A percentile compares a stretch with the other conserved stretches of the same genome.
phyloP scores from a whole-genome alignment of 106 monocot species.

The Vanilla planifolia region DNA sequence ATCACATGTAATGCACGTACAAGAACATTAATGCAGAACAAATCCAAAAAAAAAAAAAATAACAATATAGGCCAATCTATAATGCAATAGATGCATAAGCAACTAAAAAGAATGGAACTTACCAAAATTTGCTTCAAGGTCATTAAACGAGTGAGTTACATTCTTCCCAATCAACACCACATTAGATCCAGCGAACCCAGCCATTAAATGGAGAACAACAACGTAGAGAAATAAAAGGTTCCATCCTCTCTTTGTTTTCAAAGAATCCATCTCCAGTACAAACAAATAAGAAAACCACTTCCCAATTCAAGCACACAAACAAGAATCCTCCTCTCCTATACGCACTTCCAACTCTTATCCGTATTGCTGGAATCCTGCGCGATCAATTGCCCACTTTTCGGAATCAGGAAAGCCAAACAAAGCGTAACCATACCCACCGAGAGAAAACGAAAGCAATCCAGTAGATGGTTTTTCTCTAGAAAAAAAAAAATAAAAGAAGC shows the following conservation, averaged over 20 bases:
- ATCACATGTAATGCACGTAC: not conserved
- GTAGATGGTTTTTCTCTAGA: too few species aligned
- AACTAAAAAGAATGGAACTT: conserved; percentile 8
- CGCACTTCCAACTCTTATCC: not conserved
- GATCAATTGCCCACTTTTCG: too few species aligned
- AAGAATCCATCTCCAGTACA: conserved; percentile 7
- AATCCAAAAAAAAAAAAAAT: not conserved
- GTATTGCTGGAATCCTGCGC: not conserved
- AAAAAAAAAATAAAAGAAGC: too few species aligned
- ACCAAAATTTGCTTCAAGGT: conserved; percentile 77
- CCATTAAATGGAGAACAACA: conserved; percentile 15
- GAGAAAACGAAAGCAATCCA: not conserved
- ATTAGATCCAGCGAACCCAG: conserved; percentile 28
- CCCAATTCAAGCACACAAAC: not conserved
- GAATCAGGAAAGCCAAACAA: not conserved
- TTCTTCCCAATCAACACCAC: conserved; percentile 76
- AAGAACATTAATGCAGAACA: not conserved
- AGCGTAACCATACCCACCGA: not conserved
- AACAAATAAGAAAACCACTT: not conserved
- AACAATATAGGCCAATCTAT: too few species aligned
- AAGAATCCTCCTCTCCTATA: not conserved
- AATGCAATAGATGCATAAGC: not conserved
- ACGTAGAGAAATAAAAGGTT: conserved; percentile 9
- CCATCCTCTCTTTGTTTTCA: not conserved
- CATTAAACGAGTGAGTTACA: conserved; percentile 53